Evolutionary conservation across 257 asterid species (phyloP), one percentile per base, ranked within the genome.

Genomic region (Eucommia ulmoides): DNA sequence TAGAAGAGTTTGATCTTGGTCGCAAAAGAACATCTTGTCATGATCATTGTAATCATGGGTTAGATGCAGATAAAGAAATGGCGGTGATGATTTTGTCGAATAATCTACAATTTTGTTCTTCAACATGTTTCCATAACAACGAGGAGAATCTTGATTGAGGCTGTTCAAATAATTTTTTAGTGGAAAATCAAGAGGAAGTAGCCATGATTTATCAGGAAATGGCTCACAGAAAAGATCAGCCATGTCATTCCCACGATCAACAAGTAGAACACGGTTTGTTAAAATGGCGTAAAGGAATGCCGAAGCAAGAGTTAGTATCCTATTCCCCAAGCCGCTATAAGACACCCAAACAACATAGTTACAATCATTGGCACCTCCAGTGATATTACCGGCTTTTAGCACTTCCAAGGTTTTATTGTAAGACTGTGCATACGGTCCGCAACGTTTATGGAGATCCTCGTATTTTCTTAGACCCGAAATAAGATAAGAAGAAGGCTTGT

Each of bases 201-300:
- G 45, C 96, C 97, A 88, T 5, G 97, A 82, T 18, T 23, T 63
- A 16, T 69, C 84, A 0, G 89, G 94, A 62, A 88, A 88, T 2
- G 97, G 97, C 51, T 84, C 94, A 4, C 97, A 84, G 60, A 88
- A 84, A 29, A 84, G 89, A 20, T 82, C 83, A 1, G 80, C 73
- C 19, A 88, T 68, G 65, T 77, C 75, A 20, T 19, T 47, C 58
- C 77, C 75, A 21, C 70, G 68, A 33, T 82, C 95, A 7, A 84
- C 80, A 10, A 88, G 89, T 18, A 88, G 80, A 65, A 88, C 78
- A n/a, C 94, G 63, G 2, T 79, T 64, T 1, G 96, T 84, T n/a
- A 88, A 78, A 24, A 88, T 76, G 29, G 94, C 91, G 22, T 88
- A 88, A n/a, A 88, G 82, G 56, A 84, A 82, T 52, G 94, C 74